phyloP scores from a whole-genome alignment of 495 filamentous ascomycete genomes.

The Geoglossum glabrum region DNA sequence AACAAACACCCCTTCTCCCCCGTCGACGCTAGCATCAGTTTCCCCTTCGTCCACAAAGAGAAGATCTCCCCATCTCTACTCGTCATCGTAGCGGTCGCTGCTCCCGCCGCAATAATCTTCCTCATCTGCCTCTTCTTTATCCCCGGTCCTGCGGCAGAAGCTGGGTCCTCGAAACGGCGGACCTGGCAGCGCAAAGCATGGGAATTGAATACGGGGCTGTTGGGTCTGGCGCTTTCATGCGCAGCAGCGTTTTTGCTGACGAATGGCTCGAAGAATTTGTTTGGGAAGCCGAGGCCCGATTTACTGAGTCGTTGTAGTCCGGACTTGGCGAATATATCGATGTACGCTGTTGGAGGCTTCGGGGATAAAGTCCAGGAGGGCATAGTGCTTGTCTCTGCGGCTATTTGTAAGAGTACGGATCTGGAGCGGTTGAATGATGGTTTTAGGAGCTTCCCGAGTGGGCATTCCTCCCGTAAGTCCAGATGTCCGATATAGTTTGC shows the following conservation, averaged over 20 bases:
- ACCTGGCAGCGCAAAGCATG: constrained; percentile 31
- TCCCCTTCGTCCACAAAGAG: constrained; percentile 30
- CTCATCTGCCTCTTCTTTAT: constrained; percentile 28
- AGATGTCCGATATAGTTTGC: neutral
- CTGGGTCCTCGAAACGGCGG: constrained; percentile 14
- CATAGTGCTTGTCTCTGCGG: constrained; percentile 28
- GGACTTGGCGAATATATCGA: constrained; percentile 23
- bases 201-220: constrained; percentile 44
- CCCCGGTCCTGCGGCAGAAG: constrained; percentile 21
- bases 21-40: constrained; percentile 35
- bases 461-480: constrained; percentile 43
- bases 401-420: constrained; percentile 30
- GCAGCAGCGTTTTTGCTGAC: constrained; percentile 38
- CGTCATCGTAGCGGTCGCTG: constrained; percentile 27
- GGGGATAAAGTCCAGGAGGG: constrained; percentile 23
- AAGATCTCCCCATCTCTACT: constrained; percentile 33
- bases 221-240: constrained; percentile 37
- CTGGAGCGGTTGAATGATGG: constrained; percentile 29
- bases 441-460: constrained; percentile 47
- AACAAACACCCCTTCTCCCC: constrained; percentile 26
- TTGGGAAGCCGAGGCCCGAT: constrained; percentile 47
- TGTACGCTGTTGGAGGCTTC: constrained; percentile 28
- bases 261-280: constrained; percentile 38
- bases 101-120: constrained; percentile 32
- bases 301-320: constrained; percentile 40